A percentile compares a stretch with the other conserved stretches of the same genome.
Conservation (phyloP, 306 rosid genomes). For the Acmispon strigosus region DNA sequence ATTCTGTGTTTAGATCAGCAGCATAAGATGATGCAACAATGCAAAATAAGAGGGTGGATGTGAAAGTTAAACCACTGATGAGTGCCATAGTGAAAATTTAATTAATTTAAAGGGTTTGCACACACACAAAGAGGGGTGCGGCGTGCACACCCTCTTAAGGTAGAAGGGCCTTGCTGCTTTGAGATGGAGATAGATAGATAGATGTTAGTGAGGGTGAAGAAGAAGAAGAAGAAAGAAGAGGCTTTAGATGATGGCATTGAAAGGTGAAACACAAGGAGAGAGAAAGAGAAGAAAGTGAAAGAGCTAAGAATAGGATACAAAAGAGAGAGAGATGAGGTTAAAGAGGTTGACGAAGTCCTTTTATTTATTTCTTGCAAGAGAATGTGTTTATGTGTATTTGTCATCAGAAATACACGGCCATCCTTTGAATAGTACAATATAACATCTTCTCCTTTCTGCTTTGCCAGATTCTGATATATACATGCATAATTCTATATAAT, state of each 20-base stretch:
- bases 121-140: constrained; percentile 34
- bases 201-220: background rate
- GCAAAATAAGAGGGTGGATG: background rate
- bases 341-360: constrained; percentile 41
- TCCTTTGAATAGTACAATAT: constrained; percentile 21
- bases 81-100: constrained; percentile 22
- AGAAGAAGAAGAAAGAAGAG: background rate
- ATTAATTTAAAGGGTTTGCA: constrained; percentile 18
- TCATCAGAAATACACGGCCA: constrained; percentile 27
- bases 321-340: background rate
- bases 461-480: no score
- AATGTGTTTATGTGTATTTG: background rate
- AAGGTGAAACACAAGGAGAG: background rate
- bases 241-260: constrained; percentile 31
- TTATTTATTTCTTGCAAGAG: background rate
- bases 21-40: background rate
- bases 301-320: constrained; percentile 33
- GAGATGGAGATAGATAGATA: background rate
- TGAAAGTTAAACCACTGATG: background rate
- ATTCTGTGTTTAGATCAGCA: constrained; percentile 16
- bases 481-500: no score
- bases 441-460: background rate
- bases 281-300: background rate
- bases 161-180: constrained; percentile 4
- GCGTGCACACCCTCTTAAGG: constrained; percentile 35